Base-by-base conservation (phyloP, 108 stramenopile genomes). In the Mediolabrus comicus region DNA sequence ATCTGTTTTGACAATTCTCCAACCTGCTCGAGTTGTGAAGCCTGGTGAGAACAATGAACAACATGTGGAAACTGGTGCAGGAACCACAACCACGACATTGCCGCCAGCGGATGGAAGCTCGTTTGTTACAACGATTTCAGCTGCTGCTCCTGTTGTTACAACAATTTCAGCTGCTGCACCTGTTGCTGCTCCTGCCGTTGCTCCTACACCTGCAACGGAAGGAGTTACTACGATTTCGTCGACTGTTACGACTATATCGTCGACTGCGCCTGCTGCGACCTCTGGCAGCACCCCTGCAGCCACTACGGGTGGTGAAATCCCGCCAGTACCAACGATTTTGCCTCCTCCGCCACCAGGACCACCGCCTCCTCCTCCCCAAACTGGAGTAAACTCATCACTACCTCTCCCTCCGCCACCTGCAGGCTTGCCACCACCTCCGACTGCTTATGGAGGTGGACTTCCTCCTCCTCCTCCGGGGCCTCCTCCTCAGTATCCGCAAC, bases 1-100 rank as follows among this genome's bases (percentile, higher is more conserved):
- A 19, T 77, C 81, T 10, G 62, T 74, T 4, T 52, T 69, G 61
- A 82, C 75, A 29, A 68, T 75, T 27, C 55, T 79, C 43, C 68
- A 69, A 41, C 74, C 74, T 22, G 77, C 77, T 16, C 63, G 66
- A 38, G 46, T 74, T 36, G 77, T 74, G 31, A 67, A 46, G 46
- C 56, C 32, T 3, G 56, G 57, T 2, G 74, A 62, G 22, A 54
- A 49, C 19, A 62, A 51, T 24, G 28, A 36, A 31, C 69, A 38
- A 2, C 41, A 26, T 28, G 26, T 5, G 24, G 59, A 38, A 39
- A 22, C 19, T 25, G 41, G 16, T 49, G 33, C n/a, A 55, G 19
- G n/a, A 31, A 26, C 26, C 30, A 31, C 56, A 34, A 33, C 12
- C 26, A 52, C 35, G 46, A 46, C 46, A 3, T n/a, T n/a, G n/a